Conservation (phyloP, 148 eudicot genomes). For the Vaccinium myrtillus region DNA sequence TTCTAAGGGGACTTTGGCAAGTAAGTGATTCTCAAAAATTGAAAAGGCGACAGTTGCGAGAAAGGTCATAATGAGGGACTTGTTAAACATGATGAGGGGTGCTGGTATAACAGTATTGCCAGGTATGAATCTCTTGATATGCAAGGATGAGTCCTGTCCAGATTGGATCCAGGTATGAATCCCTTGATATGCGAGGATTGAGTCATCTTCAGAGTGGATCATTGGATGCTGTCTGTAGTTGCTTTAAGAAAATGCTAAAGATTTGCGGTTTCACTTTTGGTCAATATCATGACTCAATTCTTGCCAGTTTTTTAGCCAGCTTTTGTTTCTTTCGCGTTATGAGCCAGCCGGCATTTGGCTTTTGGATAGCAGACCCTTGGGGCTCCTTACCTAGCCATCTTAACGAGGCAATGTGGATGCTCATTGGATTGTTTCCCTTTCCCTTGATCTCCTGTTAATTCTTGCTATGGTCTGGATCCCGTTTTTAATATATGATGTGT, state of each 20-base stretch:
- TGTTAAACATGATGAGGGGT: not conserved
- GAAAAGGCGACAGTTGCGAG: not conserved
- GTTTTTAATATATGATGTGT: no score
- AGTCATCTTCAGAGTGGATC: not conserved
- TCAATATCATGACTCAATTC: not conserved
- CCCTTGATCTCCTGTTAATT: no score
- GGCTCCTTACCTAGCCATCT: no score
- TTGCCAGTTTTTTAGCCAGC: no score
- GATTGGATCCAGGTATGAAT: not conserved
- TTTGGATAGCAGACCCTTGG: no score
- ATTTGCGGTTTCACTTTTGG: constrained; percentile 1
- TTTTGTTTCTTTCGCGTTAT: no score
- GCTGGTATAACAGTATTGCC: not conserved
- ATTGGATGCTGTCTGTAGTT: not conserved
- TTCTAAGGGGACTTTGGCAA: not conserved
- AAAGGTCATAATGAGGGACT: not conserved
- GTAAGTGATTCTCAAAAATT: not conserved
- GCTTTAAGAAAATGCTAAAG: not conserved
- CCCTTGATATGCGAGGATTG: not conserved
- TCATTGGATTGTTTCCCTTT: no score
- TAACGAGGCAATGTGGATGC: no score
- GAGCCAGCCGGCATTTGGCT: no score
- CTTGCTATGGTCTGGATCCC: no score
- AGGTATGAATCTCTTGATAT: not conserved
- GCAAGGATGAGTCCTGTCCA: not conserved